These are phyloP conservation scores for Vinca minor DNA, from an alignment of 257 asterid genomes.

Conservation along the genomic window DNA sequence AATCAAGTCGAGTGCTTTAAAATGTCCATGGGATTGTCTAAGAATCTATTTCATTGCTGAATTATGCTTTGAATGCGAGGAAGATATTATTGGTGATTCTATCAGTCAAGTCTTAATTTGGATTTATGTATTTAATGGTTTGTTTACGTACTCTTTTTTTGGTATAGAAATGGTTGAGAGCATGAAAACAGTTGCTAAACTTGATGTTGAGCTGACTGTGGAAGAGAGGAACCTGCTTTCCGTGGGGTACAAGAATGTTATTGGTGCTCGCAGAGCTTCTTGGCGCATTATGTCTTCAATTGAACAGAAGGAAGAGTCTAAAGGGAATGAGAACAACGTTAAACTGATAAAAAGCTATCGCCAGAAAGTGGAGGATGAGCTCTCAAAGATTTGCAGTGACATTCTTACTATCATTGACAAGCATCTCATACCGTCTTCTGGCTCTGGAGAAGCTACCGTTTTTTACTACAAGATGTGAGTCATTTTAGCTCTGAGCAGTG, in stretches of 20 bases:
- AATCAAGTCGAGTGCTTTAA: not conserved
- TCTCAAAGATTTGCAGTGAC: conserved; percentile 71
- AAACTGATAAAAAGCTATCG: conserved; percentile 64
- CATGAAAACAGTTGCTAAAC: conserved; percentile 74
- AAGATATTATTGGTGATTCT: not conserved
- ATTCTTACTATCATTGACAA: conserved; percentile 66
- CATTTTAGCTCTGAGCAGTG: not conserved
- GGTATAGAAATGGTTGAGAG: conserved; percentile 76
- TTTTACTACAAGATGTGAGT: conserved; percentile 87
- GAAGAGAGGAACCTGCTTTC: conserved; percentile 94
- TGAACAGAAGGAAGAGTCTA: conserved; percentile 86
- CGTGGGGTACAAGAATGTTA: conserved; percentile 91
- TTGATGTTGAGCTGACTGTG: conserved; percentile 72
- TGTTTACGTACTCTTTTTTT: not conserved
- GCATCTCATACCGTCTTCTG: conserved; percentile 74
- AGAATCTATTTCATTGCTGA: not conserved
- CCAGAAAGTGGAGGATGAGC: conserved; percentile 83
- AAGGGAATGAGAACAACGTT: conserved; percentile 66
- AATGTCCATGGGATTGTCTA: not conserved
- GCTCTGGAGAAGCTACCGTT: conserved; percentile 81
- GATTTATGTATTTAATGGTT: not conserved
- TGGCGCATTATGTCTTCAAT: conserved; percentile 95
- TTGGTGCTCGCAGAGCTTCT: conserved; percentile 94
- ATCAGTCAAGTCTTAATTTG: not conserved
- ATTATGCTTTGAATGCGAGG: not conserved